Conservation (phyloP, 768 basidiomycete species). For the Kockovaella imperatae region DNA sequence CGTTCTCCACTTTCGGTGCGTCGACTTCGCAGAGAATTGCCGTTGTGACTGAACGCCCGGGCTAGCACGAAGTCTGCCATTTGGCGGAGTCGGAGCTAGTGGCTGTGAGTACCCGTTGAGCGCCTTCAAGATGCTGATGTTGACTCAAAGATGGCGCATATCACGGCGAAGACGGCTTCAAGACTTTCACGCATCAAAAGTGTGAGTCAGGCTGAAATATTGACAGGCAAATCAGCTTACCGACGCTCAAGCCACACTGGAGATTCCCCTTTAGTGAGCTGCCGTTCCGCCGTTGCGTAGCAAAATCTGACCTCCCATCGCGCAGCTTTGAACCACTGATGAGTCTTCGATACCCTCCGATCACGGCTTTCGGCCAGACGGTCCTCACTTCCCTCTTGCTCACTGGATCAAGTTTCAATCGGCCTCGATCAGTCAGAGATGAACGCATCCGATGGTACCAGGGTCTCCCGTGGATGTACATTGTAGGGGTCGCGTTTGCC, state of each 20-base stretch:
- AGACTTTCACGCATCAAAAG: slow-evolving; percentile 39
- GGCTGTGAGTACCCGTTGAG: slow-evolving; percentile 33
- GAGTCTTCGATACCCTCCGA: slow-evolving; percentile 37
- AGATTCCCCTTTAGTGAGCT: slow-evolving; percentile 8
- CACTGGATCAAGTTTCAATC: slow-evolving; percentile 5
- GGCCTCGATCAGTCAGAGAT: slow-evolving; percentile 18
- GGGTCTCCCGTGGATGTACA: too few relatives aligned
- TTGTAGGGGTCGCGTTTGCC: too few relatives aligned
- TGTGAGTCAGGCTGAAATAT: slow-evolving; percentile 20
- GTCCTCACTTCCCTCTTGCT: slow-evolving; percentile 13
- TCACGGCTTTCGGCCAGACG: slow-evolving; percentile 1
- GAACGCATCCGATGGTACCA: too few relatives aligned
- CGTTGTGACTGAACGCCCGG: not conserved
- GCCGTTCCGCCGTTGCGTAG: not conserved
- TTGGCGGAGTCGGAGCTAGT: slow-evolving; percentile 43
- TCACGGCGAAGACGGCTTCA: slow-evolving; percentile 39
- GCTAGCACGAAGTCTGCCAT: slow-evolving; percentile 28
- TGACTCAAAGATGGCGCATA: slow-evolving; percentile 31
- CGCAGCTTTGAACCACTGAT: slow-evolving; percentile 36
- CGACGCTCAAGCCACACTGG: slow-evolving; percentile 8
- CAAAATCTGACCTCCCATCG: slow-evolving; percentile 1
- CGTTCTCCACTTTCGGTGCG: slow-evolving; percentile 24
- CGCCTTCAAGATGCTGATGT: not conserved
- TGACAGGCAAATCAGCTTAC: not conserved
- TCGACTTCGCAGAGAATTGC: not conserved